Percentiles rank a stretch among this genome's conserved stretches.
Conservation (phyloP, 805 yeast species). For the Candida schatavii region DNA sequence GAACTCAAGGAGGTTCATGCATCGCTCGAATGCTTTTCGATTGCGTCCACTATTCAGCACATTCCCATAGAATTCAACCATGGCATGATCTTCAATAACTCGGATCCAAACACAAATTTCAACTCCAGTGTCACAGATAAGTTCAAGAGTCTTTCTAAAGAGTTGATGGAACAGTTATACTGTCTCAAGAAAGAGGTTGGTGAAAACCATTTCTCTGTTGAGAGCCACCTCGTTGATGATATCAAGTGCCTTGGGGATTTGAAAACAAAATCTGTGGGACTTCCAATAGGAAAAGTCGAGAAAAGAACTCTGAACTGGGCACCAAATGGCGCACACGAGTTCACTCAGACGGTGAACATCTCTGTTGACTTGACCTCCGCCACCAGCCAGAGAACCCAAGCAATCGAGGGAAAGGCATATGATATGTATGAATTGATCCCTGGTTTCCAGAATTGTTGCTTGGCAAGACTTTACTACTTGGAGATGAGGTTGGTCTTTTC, state of each 20-base stretch:
- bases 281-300: conserved; percentile 21
- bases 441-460: conserved; percentile 34
- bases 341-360: conserved; percentile 19
- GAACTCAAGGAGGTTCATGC: conserved; percentile 19
- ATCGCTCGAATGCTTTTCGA: conserved; percentile 31
- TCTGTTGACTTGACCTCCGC: conserved; percentile 26
- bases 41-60: conserved; percentile 22
- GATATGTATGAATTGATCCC: conserved; percentile 27
- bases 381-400: background rate
- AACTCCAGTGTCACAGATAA: background rate
- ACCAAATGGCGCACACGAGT: conserved; percentile 11
- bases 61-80: conserved; percentile 40
- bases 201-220: conserved; percentile 20
- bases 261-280: conserved; percentile 22
- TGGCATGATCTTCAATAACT: conserved; percentile 28
- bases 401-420: conserved; percentile 16
- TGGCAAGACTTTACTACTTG: conserved; percentile 34
- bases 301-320: background rate
- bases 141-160: background rate
- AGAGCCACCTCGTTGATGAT: conserved; percentile 25
- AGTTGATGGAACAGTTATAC: background rate
- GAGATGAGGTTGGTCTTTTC: conserved; percentile 27
- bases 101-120: background rate
- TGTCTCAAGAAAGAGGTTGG: conserved; percentile 14
- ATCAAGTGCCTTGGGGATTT: conserved; percentile 30